Evolutionary conservation across 108 stramenopile genomes (phyloP), one percentile per base, ranked within the genome.

Genomic region (Stephanodiscus minutulus): DNA sequence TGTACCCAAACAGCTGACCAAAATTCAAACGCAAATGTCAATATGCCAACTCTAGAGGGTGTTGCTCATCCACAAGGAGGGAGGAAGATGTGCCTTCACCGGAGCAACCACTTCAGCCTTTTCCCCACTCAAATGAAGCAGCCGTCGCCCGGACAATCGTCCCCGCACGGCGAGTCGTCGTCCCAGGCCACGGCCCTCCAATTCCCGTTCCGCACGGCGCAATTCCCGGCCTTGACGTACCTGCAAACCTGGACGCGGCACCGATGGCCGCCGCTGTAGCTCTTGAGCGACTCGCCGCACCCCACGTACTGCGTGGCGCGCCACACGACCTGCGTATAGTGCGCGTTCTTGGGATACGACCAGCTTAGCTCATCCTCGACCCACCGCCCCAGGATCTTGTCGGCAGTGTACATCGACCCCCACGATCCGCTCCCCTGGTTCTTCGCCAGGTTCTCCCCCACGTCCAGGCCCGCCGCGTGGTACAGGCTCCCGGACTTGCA

Each of bases 311-410:
- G 46, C 7, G 76, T 70, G 7, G 70, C 69, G 41, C 66, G 64
- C 76, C 76, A 77, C 39, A 77, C 62, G 5, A 77, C 76, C 49
- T 77, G 76, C 13, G 76, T 77, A 44, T 60, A 64, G 68, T 77
- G 76, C 11, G 76, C 76, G 53, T 72, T 71, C 3, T 43, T 17
- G 7, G 69, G 70, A 57, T 71, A 77, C 0, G 22, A 9, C 27
- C 44, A 29, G 4, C 54, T 53, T 20, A 44, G 43, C 11, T 77
- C 76, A 1, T 70, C 43, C 36, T 77, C 76, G 5, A 72, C 70
- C 76, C 76, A 77, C 15, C 76, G 48, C 5, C 25, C n/a, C 15
- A 77, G 31, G 22, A 77, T 61, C 7, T 70, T 71, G 46, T 62
- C 61, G 12, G 76, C 50, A 21, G 47, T 0, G 52, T 63, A 64